Percentiles rank a stretch among this genome's conserved stretches.
These are phyloP conservation scores for Metschnikowia lochheadii DNA, from an alignment of 805 yeast species.

Conservation along the genomic window DNA sequence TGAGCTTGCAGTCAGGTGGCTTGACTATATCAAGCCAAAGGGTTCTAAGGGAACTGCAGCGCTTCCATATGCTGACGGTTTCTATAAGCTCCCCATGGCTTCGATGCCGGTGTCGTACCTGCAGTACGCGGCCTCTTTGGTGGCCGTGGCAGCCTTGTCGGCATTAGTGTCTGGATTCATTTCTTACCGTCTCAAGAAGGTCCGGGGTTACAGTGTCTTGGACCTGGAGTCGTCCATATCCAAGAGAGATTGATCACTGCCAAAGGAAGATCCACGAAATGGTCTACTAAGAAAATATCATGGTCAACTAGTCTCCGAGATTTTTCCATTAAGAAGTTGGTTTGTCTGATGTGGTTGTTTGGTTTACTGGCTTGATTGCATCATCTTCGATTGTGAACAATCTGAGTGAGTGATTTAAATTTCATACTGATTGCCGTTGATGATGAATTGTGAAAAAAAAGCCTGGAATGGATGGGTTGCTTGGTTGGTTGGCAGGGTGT, in stretches of 20 bases:
- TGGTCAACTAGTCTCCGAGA: too few species aligned
- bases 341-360: too few species aligned
- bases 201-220: conserved; percentile 17
- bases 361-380: too few species aligned
- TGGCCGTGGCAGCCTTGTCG: conserved; percentile 21
- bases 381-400: too few species aligned
- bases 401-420: too few species aligned
- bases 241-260: conserved; percentile 18
- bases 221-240: conserved; percentile 24
- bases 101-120: conserved; percentile 25
- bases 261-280: too few species aligned
- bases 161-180: conserved; percentile 22
- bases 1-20: conserved; percentile 59
- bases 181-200: conserved; percentile 22
- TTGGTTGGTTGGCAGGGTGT: too few species aligned
- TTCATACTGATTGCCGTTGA: too few species aligned
- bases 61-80: conserved; percentile 38
- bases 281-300: not conserved
- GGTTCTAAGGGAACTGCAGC: conserved; percentile 17
- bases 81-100: conserved; percentile 34
- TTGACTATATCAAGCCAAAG: conserved; percentile 23
- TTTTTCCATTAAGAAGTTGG: too few species aligned
- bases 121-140: conserved; percentile 19
- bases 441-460: too few species aligned
- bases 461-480: too few species aligned